phyloP scores from a whole-genome alignment of 352 stramenopile species.

The Halophytophthora batemanensis region DNA sequence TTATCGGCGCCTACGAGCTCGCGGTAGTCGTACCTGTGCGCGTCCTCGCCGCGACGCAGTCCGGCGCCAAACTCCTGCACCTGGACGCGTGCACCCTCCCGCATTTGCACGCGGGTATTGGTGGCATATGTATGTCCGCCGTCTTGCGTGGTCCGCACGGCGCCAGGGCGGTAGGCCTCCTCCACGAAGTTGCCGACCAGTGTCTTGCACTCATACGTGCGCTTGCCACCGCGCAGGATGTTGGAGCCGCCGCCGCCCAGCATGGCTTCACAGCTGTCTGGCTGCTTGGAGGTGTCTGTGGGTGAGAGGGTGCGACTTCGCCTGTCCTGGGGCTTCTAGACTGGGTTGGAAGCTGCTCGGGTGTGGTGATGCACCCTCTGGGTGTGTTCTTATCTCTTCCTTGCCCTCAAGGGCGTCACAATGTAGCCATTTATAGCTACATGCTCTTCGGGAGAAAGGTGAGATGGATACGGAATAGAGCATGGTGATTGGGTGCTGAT shows the following conservation, averaged over 20 bases:
- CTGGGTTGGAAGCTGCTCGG: too few relatives aligned
- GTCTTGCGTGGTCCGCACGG: constrained; percentile 35
- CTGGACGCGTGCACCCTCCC: constrained; percentile 30
- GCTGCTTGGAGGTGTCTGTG: not conserved
- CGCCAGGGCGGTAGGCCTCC: constrained; percentile 61
- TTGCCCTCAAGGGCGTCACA: too few relatives aligned
- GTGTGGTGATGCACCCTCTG: too few relatives aligned
- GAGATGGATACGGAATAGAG: too few relatives aligned
- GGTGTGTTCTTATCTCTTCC: too few relatives aligned
- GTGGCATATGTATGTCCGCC: constrained; percentile 52
- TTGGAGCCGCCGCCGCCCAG: constrained; percentile 68
- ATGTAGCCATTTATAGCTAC: too few relatives aligned
- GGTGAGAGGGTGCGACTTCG: not conserved
- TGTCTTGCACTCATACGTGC: constrained; percentile 74
- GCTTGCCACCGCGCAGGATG: constrained; percentile 77
- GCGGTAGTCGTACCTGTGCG: constrained; percentile 60
- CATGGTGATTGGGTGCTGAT: too few relatives aligned
- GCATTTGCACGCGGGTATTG: constrained; percentile 58
- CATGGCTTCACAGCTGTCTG: constrained; percentile 11
- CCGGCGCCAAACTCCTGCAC: constrained; percentile 46
- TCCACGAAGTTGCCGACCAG: constrained; percentile 83
- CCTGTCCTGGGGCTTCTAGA: too few relatives aligned
- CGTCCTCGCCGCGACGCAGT: constrained; percentile 43
- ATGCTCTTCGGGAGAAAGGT: too few relatives aligned
- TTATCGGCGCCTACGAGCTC: constrained; percentile 68